Evolutionary conservation across 352 stramenopile species (phyloP), one percentile per base, ranked within the genome.

Genomic region (Globisporangium irregulare): DNA sequence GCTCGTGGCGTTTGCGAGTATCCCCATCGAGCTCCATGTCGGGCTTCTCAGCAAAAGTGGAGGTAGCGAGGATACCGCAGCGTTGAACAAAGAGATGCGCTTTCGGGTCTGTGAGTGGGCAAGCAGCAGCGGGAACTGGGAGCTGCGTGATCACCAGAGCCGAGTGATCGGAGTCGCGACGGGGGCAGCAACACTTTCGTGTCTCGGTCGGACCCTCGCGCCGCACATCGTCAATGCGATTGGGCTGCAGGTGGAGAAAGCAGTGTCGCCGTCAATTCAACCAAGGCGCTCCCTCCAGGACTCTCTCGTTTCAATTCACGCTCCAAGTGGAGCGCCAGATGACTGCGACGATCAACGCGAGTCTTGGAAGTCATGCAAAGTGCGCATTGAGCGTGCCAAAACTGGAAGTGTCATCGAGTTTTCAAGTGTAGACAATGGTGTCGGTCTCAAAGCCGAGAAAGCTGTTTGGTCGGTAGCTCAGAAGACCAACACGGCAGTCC

Each of bases 31-130:
- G 43, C 66, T 84, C 10, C 70, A 83, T 25, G 67, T 74, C 8
- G 66, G 70, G 0, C 27, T 86, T 25, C 24, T 68, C 1, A 51
- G 9, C 7, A 10, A 25, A 4, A 8, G 51, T 5, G 8, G 43
- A 1, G 24, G 48, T 1, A 18, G 25, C 1, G 64, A 14, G 8
- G 8, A 25, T 38, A 18, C 12, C 8, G 8, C 34, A 8, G 4
- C 46, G 1, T 2, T 70, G 20, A 25, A n/a, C 8, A 53, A 46
- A 8, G 68, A 38, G 15, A 73, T 67, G 62, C 68, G 55, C 8
- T 67, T 58, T n/a, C 74, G 69, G 7, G 69, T 87, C 4, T 79
- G 75, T 22, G 79, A 87, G 53, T 87, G 79, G 77, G 79, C 72
- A 24, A 75, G 71, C 51, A 60, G 66, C 24, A 75, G 63, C 46